Percentiles rank a stretch among this genome's conserved stretches.
These are phyloP conservation scores for Leccinum colubrinum DNA, from an alignment of 1,284 basidiomycete genomes.

Conservation along the genomic window DNA sequence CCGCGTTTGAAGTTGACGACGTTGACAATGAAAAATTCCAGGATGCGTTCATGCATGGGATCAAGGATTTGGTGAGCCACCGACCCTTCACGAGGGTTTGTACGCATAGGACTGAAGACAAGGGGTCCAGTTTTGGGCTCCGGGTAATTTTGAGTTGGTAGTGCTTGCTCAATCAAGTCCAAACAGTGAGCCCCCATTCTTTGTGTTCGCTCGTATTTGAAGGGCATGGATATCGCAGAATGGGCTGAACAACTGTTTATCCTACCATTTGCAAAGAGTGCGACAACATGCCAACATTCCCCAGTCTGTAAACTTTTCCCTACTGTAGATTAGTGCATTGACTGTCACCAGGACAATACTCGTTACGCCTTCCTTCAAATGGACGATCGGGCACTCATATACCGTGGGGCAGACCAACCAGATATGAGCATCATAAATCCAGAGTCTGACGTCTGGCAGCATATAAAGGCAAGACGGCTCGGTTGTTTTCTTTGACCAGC, in stretches of 20 bases:
- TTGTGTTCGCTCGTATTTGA: background rate
- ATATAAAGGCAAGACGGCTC: constrained; percentile 67
- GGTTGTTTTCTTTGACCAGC: background rate
- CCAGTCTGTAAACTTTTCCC: constrained; percentile 53
- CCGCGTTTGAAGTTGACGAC: constrained; percentile 70
- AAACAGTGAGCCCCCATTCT: constrained; percentile 41
- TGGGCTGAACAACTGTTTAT: constrained; percentile 74
- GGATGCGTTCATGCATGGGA: constrained; percentile 85
- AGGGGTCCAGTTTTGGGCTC: constrained; percentile 77
- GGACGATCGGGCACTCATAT: constrained; percentile 94
- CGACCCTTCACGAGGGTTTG: background rate
- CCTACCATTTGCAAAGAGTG: constrained; percentile 93
- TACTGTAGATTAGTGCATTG: background rate
- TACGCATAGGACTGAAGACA: constrained; percentile 7
- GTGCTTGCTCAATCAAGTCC: constrained; percentile 54
- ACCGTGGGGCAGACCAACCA: constrained; percentile 95
- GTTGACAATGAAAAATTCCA: constrained; percentile 68
- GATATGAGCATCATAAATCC: constrained; percentile 99
- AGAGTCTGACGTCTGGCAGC: constrained; percentile 98
- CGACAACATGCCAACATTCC: constrained; percentile 88
- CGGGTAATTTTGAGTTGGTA: constrained; percentile 87
- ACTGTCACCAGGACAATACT: constrained; percentile 73
- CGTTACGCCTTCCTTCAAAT: constrained; percentile 94
- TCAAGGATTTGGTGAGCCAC: constrained; percentile 57
- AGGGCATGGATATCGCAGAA: constrained; percentile 34